Percentiles rank a stretch among this genome's conserved stretches.
These are phyloP conservation scores for Atkinsonella hypoxylon DNA, from an alignment of 2,329 filamentous ascomycete genomes.

Conservation along the genomic window DNA sequence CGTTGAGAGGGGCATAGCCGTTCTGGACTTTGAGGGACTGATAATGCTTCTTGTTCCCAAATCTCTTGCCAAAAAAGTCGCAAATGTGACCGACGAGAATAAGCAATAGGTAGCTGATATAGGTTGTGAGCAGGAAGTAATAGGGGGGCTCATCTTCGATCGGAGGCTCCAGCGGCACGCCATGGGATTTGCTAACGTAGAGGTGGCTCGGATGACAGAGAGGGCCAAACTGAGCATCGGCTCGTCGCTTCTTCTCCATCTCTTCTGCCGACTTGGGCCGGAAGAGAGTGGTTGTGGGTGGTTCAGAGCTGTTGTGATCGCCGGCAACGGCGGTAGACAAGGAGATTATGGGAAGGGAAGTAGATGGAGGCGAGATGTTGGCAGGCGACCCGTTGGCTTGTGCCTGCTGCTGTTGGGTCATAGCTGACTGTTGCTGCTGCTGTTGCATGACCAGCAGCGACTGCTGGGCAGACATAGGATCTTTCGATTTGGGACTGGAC, in stretches of 20 bases:
- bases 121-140: constrained; percentile 93
- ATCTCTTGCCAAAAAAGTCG: constrained; percentile 96
- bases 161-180: constrained; percentile 66
- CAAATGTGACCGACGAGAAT: constrained; percentile 92
- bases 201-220: constrained; percentile 68
- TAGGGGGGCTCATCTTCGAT: constrained; percentile 93
- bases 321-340: constrained; percentile 75
- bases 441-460: constrained; percentile 57
- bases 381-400: constrained; percentile 36
- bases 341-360: constrained; percentile 81
- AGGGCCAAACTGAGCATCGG: constrained; percentile 86
- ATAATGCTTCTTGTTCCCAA: constrained; percentile 73
- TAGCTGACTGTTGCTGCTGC: constrained; percentile 6
- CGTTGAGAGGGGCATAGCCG: constrained; percentile 90
- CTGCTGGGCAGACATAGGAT: constrained; percentile 52
- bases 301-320: constrained; percentile 58
- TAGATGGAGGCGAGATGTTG: constrained; percentile 57
- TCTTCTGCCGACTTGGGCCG: constrained; percentile 80
- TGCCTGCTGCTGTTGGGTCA: constrained; percentile 8
- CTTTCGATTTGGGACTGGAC: constrained; percentile 63
- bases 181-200: constrained; percentile 81
- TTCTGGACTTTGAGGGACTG: constrained; percentile 70
- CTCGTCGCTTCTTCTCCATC: constrained; percentile 58
- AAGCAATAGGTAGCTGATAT: constrained; percentile 93
- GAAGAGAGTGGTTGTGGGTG: constrained; percentile 68